These are phyloP conservation scores for Alternaria conjuncta DNA, from an alignment of 2,329 filamentous ascomycete genomes.

Conservation along the genomic window DNA sequence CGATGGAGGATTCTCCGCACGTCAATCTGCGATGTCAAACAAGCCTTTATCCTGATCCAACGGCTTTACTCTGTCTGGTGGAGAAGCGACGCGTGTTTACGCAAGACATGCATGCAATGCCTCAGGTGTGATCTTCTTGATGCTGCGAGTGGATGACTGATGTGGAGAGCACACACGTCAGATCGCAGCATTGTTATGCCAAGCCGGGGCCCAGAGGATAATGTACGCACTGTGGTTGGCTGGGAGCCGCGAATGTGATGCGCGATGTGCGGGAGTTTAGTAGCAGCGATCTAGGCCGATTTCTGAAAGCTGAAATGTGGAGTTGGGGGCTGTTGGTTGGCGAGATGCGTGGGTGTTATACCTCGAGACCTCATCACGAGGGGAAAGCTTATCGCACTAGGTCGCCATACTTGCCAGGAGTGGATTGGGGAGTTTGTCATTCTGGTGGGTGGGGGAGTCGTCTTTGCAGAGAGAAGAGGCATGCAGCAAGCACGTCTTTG, in stretches of 20 bases:
- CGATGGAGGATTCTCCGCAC: background rate
- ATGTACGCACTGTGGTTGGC: conserved; percentile 1
- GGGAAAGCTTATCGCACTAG: background rate
- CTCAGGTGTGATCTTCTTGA: background rate
- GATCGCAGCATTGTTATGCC: conserved; percentile 1
- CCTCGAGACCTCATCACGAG: conserved; percentile 4
- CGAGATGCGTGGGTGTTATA: background rate
- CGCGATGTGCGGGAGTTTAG: background rate
- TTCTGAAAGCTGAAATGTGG: background rate
- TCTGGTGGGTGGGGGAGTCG: background rate
- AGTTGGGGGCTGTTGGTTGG: background rate
- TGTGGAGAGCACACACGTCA: conserved; percentile 8
- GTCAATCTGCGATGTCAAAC: background rate
- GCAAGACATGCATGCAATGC: background rate
- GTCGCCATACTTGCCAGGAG: background rate
- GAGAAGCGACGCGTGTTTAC: conserved; percentile 1
- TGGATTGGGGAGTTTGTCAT: background rate
- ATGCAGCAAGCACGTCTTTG: background rate
- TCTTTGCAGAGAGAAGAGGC: background rate
- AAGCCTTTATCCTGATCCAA: background rate
- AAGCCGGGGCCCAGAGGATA: background rate
- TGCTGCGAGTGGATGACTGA: background rate
- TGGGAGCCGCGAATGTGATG: background rate
- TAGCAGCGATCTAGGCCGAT: background rate
- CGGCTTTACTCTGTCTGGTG: background rate